These are phyloP conservation scores for Pulveroboletus sp. DNA, from an alignment of 768 basidiomycete genomes.

Conservation along the genomic window DNA sequence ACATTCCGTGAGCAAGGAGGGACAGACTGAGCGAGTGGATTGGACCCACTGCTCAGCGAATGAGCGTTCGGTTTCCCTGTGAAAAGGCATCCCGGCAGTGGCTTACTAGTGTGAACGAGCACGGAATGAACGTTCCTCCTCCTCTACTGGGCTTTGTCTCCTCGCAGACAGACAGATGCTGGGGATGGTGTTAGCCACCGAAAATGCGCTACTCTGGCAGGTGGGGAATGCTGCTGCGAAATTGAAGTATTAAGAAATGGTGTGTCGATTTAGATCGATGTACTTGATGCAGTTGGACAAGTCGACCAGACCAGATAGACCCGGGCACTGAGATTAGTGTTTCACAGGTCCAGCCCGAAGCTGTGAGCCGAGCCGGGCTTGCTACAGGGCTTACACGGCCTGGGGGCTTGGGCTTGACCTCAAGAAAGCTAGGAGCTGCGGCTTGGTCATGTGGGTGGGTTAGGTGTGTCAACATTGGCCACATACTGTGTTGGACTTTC, in stretches of 20 bases:
- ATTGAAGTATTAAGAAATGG: background rate
- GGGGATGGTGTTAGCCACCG: background rate
- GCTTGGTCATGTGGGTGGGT: too few relatives aligned
- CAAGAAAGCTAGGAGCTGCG: too few relatives aligned
- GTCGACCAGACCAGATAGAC: background rate
- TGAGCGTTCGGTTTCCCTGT: too few relatives aligned
- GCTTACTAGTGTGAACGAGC: too few relatives aligned
- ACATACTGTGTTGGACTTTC: too few relatives aligned
- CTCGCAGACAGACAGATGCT: background rate
- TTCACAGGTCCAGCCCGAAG: background rate
- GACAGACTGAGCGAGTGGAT: background rate
- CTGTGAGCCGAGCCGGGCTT: background rate
- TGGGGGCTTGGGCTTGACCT: too few relatives aligned
- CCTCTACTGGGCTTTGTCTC: background rate
- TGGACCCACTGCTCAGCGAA: too few relatives aligned
- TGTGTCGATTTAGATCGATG: background rate
- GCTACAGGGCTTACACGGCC: too few relatives aligned
- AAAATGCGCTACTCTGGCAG: background rate
- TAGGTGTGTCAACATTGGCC: too few relatives aligned
- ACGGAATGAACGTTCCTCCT: background rate
- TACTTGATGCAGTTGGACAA: background rate
- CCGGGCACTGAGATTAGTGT: background rate
- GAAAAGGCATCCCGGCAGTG: too few relatives aligned
- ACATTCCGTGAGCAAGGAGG: background rate
- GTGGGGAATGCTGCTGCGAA: background rate